Conservation (phyloP, 2,329 filamentous ascomycete species). For the Aspergillus piperis region DNA sequence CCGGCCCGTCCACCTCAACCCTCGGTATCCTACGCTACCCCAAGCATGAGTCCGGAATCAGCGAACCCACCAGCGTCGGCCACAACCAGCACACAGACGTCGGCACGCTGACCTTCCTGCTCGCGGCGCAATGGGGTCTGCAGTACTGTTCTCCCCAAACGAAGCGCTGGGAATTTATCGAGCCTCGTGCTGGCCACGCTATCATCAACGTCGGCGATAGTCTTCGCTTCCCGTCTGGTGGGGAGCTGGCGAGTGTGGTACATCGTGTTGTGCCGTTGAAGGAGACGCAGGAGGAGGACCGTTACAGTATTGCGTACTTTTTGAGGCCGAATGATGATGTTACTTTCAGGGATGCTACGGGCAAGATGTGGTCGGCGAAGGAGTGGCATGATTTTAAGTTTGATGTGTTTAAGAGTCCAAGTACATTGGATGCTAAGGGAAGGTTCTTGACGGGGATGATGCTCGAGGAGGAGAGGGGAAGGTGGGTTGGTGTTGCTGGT, state of each 20-base stretch:
- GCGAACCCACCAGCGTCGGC: background rate
- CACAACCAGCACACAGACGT: constrained; percentile 49
- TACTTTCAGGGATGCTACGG: background rate
- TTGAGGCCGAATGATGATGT: constrained; percentile 1
- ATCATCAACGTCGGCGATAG: constrained; percentile 63
- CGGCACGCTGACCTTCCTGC: constrained; percentile 57
- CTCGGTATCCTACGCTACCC: background rate
- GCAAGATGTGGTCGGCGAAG: background rate
- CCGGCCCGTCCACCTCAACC: background rate
- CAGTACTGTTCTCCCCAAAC: constrained; percentile 56
- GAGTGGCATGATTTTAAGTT: background rate
- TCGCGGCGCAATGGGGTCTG: constrained; percentile 59
- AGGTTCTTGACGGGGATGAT: too few species aligned
- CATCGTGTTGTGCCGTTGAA: background rate
- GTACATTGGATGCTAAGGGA: too few species aligned
- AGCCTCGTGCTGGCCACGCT: constrained; percentile 53
- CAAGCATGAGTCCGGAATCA: background rate
- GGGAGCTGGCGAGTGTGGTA: background rate
- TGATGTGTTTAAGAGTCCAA: background rate
- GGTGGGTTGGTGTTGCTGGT: too few species aligned
- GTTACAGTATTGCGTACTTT: background rate
- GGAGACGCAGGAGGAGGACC: too few species aligned
- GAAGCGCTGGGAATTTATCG: constrained; percentile 56
- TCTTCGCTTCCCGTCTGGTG: constrained; percentile 35
- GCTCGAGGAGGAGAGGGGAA: too few species aligned